Conservation (phyloP, 2,329 filamentous ascomycete genomes). For the Lanzia echinophila region DNA sequence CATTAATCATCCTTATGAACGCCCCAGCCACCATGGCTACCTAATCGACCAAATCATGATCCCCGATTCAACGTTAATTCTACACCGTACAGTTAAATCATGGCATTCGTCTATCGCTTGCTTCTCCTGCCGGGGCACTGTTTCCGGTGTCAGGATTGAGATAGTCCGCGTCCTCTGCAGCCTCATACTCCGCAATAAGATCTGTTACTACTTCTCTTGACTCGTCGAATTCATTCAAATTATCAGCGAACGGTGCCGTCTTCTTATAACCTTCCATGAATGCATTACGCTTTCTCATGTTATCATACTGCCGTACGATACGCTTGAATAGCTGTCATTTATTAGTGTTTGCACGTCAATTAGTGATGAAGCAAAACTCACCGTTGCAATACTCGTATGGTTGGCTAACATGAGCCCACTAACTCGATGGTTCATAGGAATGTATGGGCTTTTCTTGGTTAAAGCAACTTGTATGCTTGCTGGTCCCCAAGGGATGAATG, state of each 20-base stretch:
- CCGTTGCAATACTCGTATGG: constrained; percentile 91
- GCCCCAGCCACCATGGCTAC: constrained; percentile 8
- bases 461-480: constrained; percentile 96
- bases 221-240: constrained; percentile 90
- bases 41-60: too few relatives aligned
- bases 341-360: constrained; percentile 7
- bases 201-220: constrained; percentile 86
- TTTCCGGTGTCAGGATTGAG: constrained; percentile 53
- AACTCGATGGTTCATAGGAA: constrained; percentile 88
- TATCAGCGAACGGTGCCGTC: constrained; percentile 86
- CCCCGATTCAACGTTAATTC: too few relatives aligned
- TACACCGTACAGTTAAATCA: too few relatives aligned
- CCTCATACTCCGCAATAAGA: constrained; percentile 90
- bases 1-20: constrained; percentile 24
- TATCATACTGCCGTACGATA: constrained; percentile 86
- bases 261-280: constrained; percentile 97
- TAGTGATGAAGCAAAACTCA: constrained; percentile 34
- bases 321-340: constrained; percentile 71
- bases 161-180: constrained; percentile 86
- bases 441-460: constrained; percentile 93
- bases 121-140: constrained; percentile 22
- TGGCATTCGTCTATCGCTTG: constrained; percentile 25
- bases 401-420: constrained; percentile 97
- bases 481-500: constrained; percentile 97
- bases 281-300: constrained; percentile 90